Conservation (phyloP, 2,329 filamentous ascomycete genomes). For the Leptosphaerulina australis region DNA sequence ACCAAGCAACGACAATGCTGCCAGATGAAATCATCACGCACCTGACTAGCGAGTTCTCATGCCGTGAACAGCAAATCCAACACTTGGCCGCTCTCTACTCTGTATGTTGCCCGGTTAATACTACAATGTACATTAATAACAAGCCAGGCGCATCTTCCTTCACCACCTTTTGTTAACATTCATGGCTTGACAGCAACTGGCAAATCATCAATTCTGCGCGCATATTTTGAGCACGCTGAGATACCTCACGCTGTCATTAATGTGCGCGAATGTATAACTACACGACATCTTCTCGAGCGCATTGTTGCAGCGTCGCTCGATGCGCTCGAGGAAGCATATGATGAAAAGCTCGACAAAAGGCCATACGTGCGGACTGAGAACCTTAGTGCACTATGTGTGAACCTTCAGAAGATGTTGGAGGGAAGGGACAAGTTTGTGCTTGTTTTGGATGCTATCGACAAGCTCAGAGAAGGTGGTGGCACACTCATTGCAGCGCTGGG, state of each 20-base stretch:
- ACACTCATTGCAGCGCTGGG: conserved; percentile 83
- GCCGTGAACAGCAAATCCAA: conserved; percentile 56
- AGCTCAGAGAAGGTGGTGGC: conserved; percentile 76
- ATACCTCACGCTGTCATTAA: conserved; percentile 67
- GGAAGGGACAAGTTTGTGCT: conserved; percentile 71
- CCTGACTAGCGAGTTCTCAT: conserved; percentile 49
- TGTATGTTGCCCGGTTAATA: conserved; percentile 32
- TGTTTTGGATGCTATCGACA: conserved; percentile 87
- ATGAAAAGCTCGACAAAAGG: conserved; percentile 46
- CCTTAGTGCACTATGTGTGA: conserved; percentile 74
- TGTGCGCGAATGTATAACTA: conserved; percentile 77
- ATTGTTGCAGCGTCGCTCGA: conserved; percentile 62
- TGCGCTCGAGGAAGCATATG: conserved; percentile 51
- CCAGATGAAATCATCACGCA: conserved; percentile 45
- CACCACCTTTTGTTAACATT: conserved; percentile 74
- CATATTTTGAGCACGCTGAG: conserved; percentile 61
- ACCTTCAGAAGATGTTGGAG: conserved; percentile 69
- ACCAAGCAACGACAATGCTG: conserved; percentile 38
- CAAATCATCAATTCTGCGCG: conserved; percentile 74
- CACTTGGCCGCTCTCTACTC: conserved; percentile 55
- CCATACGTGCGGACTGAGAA: conserved; percentile 75
- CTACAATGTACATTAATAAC: conserved; percentile 21
- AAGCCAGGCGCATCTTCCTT: conserved; percentile 66
- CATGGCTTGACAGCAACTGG: conserved; percentile 88
- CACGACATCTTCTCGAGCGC: conserved; percentile 76